These are phyloP conservation scores for Triglochin maritima DNA, from an alignment of 106 monocot species.

Conservation along the genomic window DNA sequence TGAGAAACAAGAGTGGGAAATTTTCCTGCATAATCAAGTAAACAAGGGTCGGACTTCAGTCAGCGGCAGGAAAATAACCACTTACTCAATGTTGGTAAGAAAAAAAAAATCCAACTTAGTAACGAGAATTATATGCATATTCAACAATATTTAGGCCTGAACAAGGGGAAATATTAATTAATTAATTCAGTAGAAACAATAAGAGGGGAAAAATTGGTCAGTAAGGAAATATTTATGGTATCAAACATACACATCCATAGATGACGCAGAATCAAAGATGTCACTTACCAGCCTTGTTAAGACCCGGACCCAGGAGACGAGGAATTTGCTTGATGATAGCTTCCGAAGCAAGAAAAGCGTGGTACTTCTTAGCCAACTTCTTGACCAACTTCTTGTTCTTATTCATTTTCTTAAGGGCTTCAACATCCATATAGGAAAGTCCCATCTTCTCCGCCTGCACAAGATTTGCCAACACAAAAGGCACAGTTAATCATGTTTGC, in stretches of 20 bases:
- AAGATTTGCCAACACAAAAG: not conserved
- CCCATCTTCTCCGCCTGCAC: conserved; percentile 9
- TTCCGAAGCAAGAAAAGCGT: conserved; percentile 14
- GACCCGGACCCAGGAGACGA: conserved; percentile 12
- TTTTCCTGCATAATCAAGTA: conserved; percentile 4
- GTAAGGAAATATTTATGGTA: no score
- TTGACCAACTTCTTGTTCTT: conserved; percentile 16
- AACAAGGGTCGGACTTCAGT: not conserved
- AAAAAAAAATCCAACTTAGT: not conserved
- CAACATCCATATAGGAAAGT: conserved; percentile 11
- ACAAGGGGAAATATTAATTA: not conserved
- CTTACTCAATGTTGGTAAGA: not conserved
- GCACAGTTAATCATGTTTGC: not conserved
- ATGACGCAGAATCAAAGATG: no score
- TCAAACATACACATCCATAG: no score
- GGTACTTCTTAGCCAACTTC: conserved; percentile 16
- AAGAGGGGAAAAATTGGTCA: not conserved
- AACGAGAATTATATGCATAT: not conserved
- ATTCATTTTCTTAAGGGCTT: conserved; percentile 19
- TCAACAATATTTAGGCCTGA: not conserved
- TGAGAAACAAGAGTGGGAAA: conserved; percentile 14
- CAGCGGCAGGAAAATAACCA: not conserved
- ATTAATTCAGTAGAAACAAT: not conserved
- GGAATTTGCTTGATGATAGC: conserved; percentile 11
- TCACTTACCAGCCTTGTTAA: conserved; percentile 11